Percentiles rank a stretch among this genome's conserved stretches.
Evolutionary conservation across 2,329 filamentous ascomycete genomes (phyloP).

Genomic region (Fusarium acutatum): DNA sequence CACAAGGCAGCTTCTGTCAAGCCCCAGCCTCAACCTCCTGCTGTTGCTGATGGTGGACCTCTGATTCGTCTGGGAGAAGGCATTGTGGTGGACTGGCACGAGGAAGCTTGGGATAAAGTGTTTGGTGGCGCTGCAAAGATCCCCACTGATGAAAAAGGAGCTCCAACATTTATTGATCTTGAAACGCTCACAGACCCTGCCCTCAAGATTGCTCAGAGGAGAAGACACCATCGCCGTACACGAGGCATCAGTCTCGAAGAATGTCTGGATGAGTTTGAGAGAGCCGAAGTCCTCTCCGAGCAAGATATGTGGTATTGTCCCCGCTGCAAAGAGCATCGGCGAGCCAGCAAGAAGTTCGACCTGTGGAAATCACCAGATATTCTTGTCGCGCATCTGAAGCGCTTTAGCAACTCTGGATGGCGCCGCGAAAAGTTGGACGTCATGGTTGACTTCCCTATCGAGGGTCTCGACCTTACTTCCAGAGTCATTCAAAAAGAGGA

Average conservation of each 20-base stretch:
- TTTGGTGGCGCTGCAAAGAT: constrained; percentile 62
- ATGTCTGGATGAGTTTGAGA: constrained; percentile 93
- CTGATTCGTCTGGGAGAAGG: constrained; percentile 84
- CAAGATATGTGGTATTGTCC: constrained; percentile 98
- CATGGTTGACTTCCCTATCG: constrained; percentile 88
- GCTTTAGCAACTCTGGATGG: constrained; percentile 85
- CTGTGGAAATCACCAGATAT: constrained; percentile 98
- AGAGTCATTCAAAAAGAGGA: constrained; percentile 83
- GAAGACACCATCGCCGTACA: constrained; percentile 63
- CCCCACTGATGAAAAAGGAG: constrained; percentile 62
- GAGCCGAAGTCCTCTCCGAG: constrained; percentile 91
- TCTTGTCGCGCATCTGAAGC: constrained; percentile 92
- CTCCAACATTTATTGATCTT: constrained; percentile 63
- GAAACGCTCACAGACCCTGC: constrained; percentile 68
- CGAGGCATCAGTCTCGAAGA: constrained; percentile 85
- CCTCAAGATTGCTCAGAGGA: constrained; percentile 69
- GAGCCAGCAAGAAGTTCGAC: constrained; percentile 95
- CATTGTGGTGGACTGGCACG: constrained; percentile 86
- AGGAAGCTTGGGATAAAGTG: constrained; percentile 73
- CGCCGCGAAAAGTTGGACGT: constrained; percentile 93
- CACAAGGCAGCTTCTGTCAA: constrained; percentile 45
- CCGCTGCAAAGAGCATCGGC: constrained; percentile 90
- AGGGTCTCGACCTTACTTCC: constrained; percentile 82
- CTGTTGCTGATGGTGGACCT: constrained; percentile 61
- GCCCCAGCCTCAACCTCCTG: constrained; percentile 49